These are phyloP conservation scores for Torulaspora pretoriensis DNA, from an alignment of 1,139 yeast genomes.

Conservation along the genomic window DNA sequence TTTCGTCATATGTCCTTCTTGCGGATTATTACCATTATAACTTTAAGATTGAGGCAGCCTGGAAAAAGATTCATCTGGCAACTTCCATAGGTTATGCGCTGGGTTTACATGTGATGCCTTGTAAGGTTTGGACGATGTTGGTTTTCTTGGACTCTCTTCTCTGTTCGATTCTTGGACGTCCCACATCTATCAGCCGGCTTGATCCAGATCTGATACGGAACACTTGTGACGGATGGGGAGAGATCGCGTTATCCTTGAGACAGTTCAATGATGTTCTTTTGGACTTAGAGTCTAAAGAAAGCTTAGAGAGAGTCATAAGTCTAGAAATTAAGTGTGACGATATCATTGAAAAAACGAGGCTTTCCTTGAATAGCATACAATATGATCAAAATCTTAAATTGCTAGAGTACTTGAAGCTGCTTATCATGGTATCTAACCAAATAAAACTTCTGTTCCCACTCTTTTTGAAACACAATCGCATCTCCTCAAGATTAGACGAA, in stretches of 20 bases:
- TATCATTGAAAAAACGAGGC: conserved; percentile 7
- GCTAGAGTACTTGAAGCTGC: conserved; percentile 9
- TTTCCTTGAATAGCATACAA: not conserved
- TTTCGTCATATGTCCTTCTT: conserved; percentile 11
- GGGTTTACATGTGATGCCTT: conserved; percentile 4
- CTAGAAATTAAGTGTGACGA: conserved; percentile 10
- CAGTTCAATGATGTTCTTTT: conserved; percentile 10
- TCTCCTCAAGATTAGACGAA: conserved; percentile 11
- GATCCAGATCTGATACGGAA: conserved; percentile 5
- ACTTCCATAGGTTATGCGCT: conserved; percentile 12
- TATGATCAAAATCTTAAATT: conserved; percentile 1
- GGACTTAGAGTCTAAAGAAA: conserved; percentile 3
- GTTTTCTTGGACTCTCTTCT: conserved; percentile 14
- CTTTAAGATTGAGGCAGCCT: conserved; percentile 13
- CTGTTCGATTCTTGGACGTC: conserved; percentile 14
- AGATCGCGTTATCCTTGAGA: conserved; percentile 10
- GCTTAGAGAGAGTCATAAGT: conserved; percentile 8
- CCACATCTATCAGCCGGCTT: conserved; percentile 10
- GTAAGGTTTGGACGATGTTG: conserved; percentile 15
- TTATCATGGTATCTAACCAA: conserved; percentile 11
- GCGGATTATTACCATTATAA: conserved; percentile 16
- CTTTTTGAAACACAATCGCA: conserved; percentile 9
- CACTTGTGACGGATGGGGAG: conserved; percentile 11
- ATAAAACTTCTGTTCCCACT: conserved; percentile 12
- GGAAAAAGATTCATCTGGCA: conserved; percentile 14